Conservation (phyloP, 257 asterid species). For the Solanum clarkiae region DNA sequence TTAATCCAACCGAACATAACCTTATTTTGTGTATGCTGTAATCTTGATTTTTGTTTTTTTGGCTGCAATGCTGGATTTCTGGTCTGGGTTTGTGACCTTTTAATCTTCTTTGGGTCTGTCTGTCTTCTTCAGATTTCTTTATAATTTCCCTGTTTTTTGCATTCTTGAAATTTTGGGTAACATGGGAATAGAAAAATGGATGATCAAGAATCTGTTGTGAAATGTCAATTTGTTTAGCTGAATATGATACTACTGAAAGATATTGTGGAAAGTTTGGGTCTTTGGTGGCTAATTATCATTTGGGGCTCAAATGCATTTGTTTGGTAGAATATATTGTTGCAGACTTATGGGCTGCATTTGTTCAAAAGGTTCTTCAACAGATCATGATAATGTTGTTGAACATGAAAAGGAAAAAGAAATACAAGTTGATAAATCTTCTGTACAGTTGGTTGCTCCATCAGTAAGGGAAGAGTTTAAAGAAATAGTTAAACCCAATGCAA, state of each 20-base stretch:
- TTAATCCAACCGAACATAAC: conserved; percentile 7
- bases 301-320: neutral
- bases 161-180: neutral
- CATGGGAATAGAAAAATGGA: neutral
- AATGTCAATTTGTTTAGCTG: neutral
- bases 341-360: conserved; percentile 23
- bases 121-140: neutral
- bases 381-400: neutral
- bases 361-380: conserved; percentile 8
- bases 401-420: conserved; percentile 9
- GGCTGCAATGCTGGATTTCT: conserved; percentile 16
- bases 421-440: neutral
- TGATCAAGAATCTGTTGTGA: neutral
- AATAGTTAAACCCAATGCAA: neutral
- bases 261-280: neutral
- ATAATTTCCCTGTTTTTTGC: neutral
- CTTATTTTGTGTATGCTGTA: neutral
- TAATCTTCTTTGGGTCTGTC: neutral
- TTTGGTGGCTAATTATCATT: neutral
- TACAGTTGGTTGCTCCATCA: conserved; percentile 7
- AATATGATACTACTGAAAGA: neutral
- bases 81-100: conserved; percentile 6
- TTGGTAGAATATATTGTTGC: neutral
- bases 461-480: conserved; percentile 1
- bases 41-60: neutral